phyloP scores from a whole-genome alignment of 352 stramenopile species.

The Halophytophthora polymorphica region DNA sequence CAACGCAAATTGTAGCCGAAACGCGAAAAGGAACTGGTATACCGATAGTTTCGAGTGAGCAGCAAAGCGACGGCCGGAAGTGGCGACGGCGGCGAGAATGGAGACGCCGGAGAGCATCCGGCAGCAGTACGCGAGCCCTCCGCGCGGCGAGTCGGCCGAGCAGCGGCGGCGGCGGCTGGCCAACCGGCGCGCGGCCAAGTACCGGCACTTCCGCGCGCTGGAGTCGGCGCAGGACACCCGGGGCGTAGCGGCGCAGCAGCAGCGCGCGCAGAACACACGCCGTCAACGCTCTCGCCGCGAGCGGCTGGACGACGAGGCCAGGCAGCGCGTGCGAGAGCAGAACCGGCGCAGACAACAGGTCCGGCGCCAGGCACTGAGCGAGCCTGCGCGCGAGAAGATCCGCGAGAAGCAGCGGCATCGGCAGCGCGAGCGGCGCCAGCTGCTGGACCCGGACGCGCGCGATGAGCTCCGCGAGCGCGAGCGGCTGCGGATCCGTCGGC shows the following conservation, averaged over 20 bases:
- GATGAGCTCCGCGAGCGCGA: conserved; percentile 45
- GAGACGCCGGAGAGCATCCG: conserved; percentile 56
- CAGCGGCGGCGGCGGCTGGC: conserved; percentile 47
- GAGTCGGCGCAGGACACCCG: conserved; percentile 1
- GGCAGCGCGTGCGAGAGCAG: conserved; percentile 42
- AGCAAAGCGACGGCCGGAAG: too few relatives aligned
- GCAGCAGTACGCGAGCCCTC: conserved; percentile 40
- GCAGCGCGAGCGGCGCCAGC: conserved; percentile 39
- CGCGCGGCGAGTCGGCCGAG: conserved; percentile 38
- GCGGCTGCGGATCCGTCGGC: conserved; percentile 37
- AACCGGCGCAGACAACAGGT: conserved; percentile 61
- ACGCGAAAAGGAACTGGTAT: too few relatives aligned
- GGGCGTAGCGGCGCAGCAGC: conserved; percentile 14
- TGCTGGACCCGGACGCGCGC: conserved; percentile 36
- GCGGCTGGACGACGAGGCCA: conserved; percentile 37
- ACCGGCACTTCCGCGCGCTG: conserved; percentile 42
- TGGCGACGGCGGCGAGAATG: too few relatives aligned
- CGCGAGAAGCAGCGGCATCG: conserved; percentile 42
- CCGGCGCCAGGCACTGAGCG: conserved; percentile 42
- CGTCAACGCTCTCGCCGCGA: conserved; percentile 46
- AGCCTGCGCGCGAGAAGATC: conserved; percentile 28
- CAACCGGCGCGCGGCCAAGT: conserved; percentile 69
- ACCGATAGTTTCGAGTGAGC: too few relatives aligned
- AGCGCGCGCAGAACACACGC: conserved; percentile 40
- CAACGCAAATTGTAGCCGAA: not conserved